These are phyloP conservation scores for Chenopodium suecicum DNA, from an alignment of 148 eudicot species.

Conservation along the genomic window DNA sequence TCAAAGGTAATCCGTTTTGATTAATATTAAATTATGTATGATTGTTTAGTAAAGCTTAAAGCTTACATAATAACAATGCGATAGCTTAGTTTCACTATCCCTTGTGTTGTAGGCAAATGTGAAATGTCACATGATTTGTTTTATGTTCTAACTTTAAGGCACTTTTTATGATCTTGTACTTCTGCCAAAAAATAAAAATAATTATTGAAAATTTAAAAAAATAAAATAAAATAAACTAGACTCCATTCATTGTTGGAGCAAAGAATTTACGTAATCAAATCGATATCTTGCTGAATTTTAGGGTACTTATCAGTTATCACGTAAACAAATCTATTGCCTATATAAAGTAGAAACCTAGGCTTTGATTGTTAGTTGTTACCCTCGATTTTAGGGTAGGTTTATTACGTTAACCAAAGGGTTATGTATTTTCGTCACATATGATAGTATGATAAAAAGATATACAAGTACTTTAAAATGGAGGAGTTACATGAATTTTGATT, in stretches of 20 bases:
- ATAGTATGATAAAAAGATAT: too few species aligned
- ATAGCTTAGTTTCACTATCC: constrained; percentile 7
- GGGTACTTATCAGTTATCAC: constrained; percentile 9
- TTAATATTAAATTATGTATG: background rate
- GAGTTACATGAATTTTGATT: too few species aligned
- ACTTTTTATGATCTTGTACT: constrained; percentile 14
- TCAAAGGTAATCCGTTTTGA: background rate
- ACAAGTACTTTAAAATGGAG: too few species aligned
- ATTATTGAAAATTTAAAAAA: too few species aligned
- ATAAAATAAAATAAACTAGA: too few species aligned
- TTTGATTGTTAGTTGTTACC: background rate
- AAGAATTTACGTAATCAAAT: background rate
- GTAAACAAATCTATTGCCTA: background rate
- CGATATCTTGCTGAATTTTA: background rate
- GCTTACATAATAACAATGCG: background rate
- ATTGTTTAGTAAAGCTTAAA: background rate
- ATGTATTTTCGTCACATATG: too few species aligned
- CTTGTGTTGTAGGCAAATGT: constrained; percentile 18
- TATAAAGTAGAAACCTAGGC: background rate
- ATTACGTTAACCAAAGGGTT: background rate
- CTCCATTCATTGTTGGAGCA: background rate
- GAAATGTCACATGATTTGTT: constrained; percentile 23
- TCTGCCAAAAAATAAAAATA: background rate
- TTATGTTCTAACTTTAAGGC: constrained; percentile 17
- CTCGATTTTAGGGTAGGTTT: background rate